phyloP scores from a whole-genome alignment of 192 early-diverging fungal species.

The Coemansia sp. region DNA sequence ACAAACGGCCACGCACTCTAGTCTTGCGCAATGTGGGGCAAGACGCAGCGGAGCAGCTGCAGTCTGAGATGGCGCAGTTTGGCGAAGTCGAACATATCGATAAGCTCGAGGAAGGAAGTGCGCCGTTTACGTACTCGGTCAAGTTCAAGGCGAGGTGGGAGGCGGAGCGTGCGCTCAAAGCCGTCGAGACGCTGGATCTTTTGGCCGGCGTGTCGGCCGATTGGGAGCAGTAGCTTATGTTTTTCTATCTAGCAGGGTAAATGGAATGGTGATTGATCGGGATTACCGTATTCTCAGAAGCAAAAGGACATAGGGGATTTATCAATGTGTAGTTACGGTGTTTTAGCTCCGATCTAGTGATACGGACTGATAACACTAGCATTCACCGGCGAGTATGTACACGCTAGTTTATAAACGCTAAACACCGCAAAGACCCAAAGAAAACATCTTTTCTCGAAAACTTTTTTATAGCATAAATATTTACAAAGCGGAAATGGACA shows the following conservation, averaged over 20 bases:
- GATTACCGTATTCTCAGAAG: neutral
- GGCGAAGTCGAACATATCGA: conserved; percentile 39
- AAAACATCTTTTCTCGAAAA: too few species aligned
- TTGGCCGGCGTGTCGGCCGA: conserved; percentile 31
- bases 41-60: conserved; percentile 29
- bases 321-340: neutral
- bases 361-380: too few species aligned
- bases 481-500: neutral
- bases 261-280: too few species aligned
- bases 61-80: conserved; percentile 44
- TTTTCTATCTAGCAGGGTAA: too few species aligned
- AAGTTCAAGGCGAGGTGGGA: conserved; percentile 45
- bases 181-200: conserved; percentile 15
- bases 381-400: too few species aligned
- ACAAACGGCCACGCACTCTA: conserved; percentile 43
- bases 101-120: conserved; percentile 11
- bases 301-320: neutral
- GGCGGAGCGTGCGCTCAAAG: conserved; percentile 41
- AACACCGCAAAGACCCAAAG: too few species aligned
- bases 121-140: conserved; percentile 40
- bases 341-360: neutral
- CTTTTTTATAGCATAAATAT: too few species aligned
- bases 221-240: conserved; percentile 33
- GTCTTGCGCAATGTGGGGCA: conserved; percentile 32
- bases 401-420: too few species aligned